Evolutionary conservation across 495 filamentous ascomycete species (phyloP), one percentile per base, ranked within the genome.

Genomic region (Daldinia loculata): DNA sequence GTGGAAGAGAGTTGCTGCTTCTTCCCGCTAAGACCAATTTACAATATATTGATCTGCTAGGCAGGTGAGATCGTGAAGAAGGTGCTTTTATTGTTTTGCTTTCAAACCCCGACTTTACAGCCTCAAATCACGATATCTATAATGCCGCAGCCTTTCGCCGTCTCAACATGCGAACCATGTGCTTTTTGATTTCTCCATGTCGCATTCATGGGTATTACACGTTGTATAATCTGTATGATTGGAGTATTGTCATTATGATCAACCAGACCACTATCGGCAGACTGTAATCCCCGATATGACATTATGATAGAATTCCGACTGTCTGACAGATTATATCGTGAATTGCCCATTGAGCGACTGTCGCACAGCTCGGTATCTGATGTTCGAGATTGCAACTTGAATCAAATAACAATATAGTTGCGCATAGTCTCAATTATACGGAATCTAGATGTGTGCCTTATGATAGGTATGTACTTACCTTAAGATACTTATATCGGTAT

Each of bases 1-100:
- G 19, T 38, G 3, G 34, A 38, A 38, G 11, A 39, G 12, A 53
- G 15, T 1, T 1, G 17, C 26, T 57, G 32, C 55, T 39, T 57
- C 55, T 57, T 57, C 17, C 55, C 55, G 55, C 55, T 34, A 15
- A 57, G 30, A 38, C 17, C 30, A 58, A 61, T 56, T 60, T 67
- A 59, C 56, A 62, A 67, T 68, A 68, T 72, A 72, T 72, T 68
- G 64, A 48, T 24, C 30, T 41, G 53, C n/a, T 58, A 50, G 8
- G 69, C 58, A 71, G 15, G 69, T 71, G 27, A 71, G 60, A 72
- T 68, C 56, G 69, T 36, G 64, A 67, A 72, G 36, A 39, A 2
- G 43, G 43, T 48, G 43, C 43, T 48, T 22, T 67, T 52, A 41
- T 56, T 51, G 63, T 68, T 64, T 64, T 65, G 63, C 24, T 61